Evolutionary conservation across 345 rosid species (phyloP).

Genomic region (Garcia nutans): DNA sequence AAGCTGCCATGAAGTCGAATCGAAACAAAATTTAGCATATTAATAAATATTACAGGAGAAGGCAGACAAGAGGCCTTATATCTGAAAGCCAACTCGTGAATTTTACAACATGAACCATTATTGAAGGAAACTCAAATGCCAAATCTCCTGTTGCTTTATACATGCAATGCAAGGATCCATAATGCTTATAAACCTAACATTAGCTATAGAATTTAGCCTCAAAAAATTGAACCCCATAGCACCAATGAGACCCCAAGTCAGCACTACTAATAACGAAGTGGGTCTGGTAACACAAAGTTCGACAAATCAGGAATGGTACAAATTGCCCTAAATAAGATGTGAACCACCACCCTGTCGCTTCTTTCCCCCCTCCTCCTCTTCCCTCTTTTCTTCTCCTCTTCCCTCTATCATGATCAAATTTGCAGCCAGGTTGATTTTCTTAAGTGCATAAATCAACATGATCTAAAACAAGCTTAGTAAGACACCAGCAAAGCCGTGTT

Average conservation of each 20-base stretch:
- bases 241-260: neutral
- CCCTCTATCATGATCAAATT: too few relatives aligned
- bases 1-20: conserved; percentile 49
- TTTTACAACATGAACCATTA: neutral
- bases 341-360: too few relatives aligned
- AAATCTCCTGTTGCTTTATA: neutral
- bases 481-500: too few relatives aligned
- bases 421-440: too few relatives aligned
- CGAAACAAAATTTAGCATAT: conserved; percentile 1
- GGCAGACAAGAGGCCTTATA: neutral
- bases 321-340: neutral
- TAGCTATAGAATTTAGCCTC: neutral
- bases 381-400: too few relatives aligned
- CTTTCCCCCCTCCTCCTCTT: too few relatives aligned
- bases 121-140: neutral
- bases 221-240: neutral
- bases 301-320: neutral
- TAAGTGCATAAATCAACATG: too few relatives aligned
- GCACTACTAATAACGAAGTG: neutral
- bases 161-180: neutral
- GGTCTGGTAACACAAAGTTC: neutral
- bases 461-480: too few relatives aligned
- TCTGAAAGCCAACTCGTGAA: neutral
- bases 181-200: neutral
- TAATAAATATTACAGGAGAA: neutral